Conservation (phyloP, 2,329 filamentous ascomycete species). For the Penicillium sp. region DNA sequence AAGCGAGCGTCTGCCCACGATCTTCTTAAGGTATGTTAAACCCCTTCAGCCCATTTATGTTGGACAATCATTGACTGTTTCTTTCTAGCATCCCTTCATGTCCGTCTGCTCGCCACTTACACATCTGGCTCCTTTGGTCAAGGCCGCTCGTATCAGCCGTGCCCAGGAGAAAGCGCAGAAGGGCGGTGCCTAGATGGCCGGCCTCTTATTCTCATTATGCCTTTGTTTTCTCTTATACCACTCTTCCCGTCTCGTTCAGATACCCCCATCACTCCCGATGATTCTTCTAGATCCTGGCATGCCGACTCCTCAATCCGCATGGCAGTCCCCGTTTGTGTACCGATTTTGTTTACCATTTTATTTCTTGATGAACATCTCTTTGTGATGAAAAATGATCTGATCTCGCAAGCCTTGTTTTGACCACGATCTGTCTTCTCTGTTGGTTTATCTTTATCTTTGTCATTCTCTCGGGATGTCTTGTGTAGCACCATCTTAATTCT, state of each 20-base stretch:
- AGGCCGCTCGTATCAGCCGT: conserved; percentile 79
- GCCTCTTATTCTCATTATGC: neutral
- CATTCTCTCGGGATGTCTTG: neutral
- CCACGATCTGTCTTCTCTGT: neutral
- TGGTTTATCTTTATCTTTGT: neutral
- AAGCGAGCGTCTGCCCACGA: conserved; percentile 95
- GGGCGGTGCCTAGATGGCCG: conserved; percentile 31
- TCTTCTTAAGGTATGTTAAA: conserved; percentile 73
- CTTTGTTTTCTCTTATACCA: conserved; percentile 24
- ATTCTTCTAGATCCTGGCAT: conserved; percentile 26
- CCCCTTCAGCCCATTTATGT: neutral
- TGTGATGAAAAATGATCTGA: conserved; percentile 21
- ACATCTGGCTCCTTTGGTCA: conserved; percentile 82
- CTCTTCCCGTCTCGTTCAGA: conserved; percentile 33
- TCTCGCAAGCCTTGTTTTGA: conserved; percentile 7
- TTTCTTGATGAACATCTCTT: conserved; percentile 16
- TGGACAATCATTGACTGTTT: conserved; percentile 16
- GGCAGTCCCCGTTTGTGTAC: conserved; percentile 12
- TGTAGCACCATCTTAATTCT: conserved; percentile 17
- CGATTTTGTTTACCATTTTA: conserved; percentile 15
- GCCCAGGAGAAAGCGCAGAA: conserved; percentile 81
- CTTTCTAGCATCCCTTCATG: conserved; percentile 74
- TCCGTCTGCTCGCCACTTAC: conserved; percentile 70
- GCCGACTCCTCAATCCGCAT: conserved; percentile 12
- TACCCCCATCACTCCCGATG: conserved; percentile 26